phyloP scores from a whole-genome alignment of 148 eudicot genomes.

The Rhododendron vialii region DNA sequence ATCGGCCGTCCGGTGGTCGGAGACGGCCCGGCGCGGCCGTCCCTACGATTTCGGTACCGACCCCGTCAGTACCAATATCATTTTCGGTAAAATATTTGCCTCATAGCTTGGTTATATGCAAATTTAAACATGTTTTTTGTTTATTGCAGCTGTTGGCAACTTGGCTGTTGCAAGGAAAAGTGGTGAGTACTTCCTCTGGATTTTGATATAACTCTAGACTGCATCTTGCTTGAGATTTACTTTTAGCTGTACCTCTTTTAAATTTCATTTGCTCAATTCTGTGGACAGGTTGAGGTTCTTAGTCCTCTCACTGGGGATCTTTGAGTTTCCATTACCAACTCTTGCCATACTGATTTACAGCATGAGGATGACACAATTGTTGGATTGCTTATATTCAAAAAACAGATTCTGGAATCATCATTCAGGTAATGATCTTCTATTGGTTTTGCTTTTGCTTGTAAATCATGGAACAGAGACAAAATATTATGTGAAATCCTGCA shows the following conservation, averaged over 20 bases:
- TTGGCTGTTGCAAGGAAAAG: slow-evolving; percentile 74
- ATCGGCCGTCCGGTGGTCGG: too few species aligned
- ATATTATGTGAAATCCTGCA: not conserved
- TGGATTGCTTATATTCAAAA: slow-evolving; percentile 70
- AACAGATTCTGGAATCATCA: too few species aligned
- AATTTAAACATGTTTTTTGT: not conserved
- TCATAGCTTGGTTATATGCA: not conserved
- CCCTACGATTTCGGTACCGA: too few species aligned
- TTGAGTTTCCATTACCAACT: slow-evolving; percentile 36
- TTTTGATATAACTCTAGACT: not conserved
- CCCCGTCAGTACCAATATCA: too few species aligned
- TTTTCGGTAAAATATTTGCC: not conserved
- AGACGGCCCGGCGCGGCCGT: too few species aligned
- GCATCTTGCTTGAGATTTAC: not conserved
- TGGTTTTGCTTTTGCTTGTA: not conserved
- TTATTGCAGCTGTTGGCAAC: slow-evolving; percentile 53
- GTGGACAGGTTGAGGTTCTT: slow-evolving; percentile 61
- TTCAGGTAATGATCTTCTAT: too few species aligned
- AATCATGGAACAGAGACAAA: too few species aligned
- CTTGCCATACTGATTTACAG: slow-evolving; percentile 20
- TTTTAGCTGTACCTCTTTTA: not conserved
- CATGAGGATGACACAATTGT: slow-evolving; percentile 48
- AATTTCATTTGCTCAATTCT: not conserved
- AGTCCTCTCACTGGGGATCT: slow-evolving; percentile 67
- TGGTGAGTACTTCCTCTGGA: slow-evolving; percentile 42